Evolutionary conservation across 2,329 filamentous ascomycete genomes (phyloP).

Genomic region (Pseudomassariella vexata): DNA sequence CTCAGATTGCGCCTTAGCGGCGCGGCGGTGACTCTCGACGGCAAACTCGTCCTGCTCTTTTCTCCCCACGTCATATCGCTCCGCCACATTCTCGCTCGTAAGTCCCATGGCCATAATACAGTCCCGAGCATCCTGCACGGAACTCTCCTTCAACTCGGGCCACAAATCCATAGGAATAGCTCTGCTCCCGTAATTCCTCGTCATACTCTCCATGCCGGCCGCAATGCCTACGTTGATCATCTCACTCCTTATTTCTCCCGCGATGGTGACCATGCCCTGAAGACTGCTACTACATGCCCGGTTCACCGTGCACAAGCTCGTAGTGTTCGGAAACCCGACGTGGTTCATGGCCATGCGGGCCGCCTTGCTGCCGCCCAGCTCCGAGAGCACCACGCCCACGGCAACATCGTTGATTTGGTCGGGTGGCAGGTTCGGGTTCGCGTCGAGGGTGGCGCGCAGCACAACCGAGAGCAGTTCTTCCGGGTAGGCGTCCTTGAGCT

Average conservation of each 20-base stretch:
- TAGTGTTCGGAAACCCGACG: constrained; percentile 66
- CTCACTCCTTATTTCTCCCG: constrained; percentile 69
- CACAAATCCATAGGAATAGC: constrained; percentile 83
- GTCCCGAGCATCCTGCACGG: constrained; percentile 66
- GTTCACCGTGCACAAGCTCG: constrained; percentile 81
- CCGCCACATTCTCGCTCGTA: constrained; percentile 83
- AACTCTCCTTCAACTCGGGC: constrained; percentile 62
- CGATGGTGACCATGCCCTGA: constrained; percentile 68
- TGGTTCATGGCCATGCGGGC: constrained; percentile 88
- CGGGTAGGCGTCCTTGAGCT: constrained; percentile 81
- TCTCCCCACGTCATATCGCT: constrained; percentile 66
- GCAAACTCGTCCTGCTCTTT: constrained; percentile 82
- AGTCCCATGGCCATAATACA: constrained; percentile 94
- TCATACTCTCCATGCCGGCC: constrained; percentile 96
- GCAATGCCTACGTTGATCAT: constrained; percentile 70
- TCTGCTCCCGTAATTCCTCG: constrained; percentile 74
- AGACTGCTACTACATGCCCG: constrained; percentile 77
- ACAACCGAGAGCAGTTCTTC: constrained; percentile 76
- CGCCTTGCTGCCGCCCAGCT: constrained; percentile 85
- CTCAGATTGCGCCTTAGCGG: constrained; percentile 60
- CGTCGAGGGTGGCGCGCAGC: constrained; percentile 61
- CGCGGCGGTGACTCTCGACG: constrained; percentile 66
- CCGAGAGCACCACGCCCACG: constrained; percentile 83
- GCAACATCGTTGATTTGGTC: constrained; percentile 71
- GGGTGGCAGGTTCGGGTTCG: constrained; percentile 67